A percentile compares a stretch with the other conserved stretches of the same genome.
These are phyloP conservation scores for Pythium vanterpoolii DNA, from an alignment of 352 stramenopile species.

Conservation along the genomic window DNA sequence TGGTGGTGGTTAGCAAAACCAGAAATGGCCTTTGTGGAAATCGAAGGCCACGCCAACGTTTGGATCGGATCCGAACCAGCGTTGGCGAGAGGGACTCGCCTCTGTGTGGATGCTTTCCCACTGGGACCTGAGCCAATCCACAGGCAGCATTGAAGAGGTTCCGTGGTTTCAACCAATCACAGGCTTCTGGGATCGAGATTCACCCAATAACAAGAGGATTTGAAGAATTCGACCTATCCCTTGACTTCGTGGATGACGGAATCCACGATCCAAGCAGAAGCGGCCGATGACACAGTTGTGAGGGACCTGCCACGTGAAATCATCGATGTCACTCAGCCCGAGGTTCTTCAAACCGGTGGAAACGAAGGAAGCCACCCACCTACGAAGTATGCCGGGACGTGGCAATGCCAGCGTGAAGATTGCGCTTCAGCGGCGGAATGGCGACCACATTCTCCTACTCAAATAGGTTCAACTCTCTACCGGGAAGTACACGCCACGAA, in stretches of 20 bases:
- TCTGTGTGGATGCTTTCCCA: too few relatives aligned
- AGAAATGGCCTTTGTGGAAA: conserved; percentile 17
- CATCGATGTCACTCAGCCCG: neutral
- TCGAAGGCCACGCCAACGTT: conserved; percentile 3
- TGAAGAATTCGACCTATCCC: conserved; percentile 3
- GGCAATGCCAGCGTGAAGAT: neutral
- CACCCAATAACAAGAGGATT: conserved; percentile 11
- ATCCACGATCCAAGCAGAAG: conserved; percentile 9
- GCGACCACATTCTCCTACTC: too few relatives aligned
- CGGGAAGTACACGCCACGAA: too few relatives aligned
- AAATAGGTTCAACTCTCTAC: too few relatives aligned
- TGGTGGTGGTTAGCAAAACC: conserved; percentile 18
- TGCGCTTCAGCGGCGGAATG: neutral
- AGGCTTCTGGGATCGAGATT: conserved; percentile 5
- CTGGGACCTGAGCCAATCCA: conserved; percentile 16
- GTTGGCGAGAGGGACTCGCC: neutral
- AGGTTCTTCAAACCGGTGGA: conserved; percentile 8
- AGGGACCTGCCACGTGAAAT: neutral
- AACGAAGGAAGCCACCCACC: neutral
- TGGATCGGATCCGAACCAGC: conserved; percentile 4
- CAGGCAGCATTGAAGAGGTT: neutral
- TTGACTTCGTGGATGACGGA: conserved; percentile 12
- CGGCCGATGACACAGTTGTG: conserved; percentile 2
- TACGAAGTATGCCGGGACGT: neutral
- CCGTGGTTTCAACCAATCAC: neutral